phyloP scores from a whole-genome alignment of 2,329 filamentous ascomycete species.

The Alternaria conjuncta region DNA sequence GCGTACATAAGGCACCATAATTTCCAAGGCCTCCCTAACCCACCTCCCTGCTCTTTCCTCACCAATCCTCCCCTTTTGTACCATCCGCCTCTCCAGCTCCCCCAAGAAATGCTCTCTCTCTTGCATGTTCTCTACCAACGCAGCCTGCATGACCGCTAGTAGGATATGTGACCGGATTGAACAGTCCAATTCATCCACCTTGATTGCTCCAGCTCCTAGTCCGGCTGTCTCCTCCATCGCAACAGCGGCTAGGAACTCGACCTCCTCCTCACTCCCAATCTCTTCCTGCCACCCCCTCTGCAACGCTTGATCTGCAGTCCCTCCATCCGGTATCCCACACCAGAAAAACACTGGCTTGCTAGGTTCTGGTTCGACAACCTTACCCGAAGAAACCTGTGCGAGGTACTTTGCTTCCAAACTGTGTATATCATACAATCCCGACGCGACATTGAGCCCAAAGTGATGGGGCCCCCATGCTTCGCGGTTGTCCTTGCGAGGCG shows the following conservation, averaged over 20 bases:
- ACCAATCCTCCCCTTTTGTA: background rate
- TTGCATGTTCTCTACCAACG: background rate
- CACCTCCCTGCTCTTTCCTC: background rate
- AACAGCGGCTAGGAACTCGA: conserved; percentile 6
- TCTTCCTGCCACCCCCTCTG: conserved; percentile 4
- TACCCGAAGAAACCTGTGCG: background rate
- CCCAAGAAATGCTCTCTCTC: background rate
- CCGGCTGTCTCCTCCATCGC: conserved; percentile 1
- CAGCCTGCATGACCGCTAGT: conserved; percentile 1
- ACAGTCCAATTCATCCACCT: conserved; percentile 1
- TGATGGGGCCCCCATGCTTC: conserved; percentile 8
- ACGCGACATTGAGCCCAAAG: conserved; percentile 9
- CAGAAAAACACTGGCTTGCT: background rate
- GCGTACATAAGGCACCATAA: background rate
- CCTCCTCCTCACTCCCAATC: conserved; percentile 5
- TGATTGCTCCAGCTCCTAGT: background rate
- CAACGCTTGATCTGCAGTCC: background rate
- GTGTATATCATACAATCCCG: conserved; percentile 7
- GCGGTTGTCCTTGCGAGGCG: background rate
- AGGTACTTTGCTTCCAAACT: conserved; percentile 7
- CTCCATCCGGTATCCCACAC: background rate
- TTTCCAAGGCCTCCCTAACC: background rate
- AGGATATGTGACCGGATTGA: conserved; percentile 4
- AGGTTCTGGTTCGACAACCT: background rate
- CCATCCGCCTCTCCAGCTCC: background rate